A percentile compares a stretch with the other conserved stretches of the same genome.
phyloP scores from a whole-genome alignment of 441 rosid species.

The Erodium trifolium region DNA sequence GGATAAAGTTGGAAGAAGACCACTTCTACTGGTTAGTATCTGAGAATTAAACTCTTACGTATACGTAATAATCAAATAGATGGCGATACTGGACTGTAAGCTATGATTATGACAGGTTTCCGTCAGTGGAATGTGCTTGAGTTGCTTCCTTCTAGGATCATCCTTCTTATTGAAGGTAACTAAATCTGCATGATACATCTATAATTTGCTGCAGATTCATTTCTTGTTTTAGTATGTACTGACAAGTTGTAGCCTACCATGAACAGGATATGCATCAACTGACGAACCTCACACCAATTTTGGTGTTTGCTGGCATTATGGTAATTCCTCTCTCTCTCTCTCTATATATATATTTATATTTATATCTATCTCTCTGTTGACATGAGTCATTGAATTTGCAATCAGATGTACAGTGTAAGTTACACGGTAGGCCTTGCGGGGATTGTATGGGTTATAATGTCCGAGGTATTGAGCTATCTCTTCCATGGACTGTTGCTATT shows the following conservation, averaged over 20 bases:
- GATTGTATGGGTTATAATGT: constrained; percentile 55
- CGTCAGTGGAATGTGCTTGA: constrained; percentile 32
- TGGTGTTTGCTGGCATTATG: constrained; percentile 33
- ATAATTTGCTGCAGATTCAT: too few species aligned
- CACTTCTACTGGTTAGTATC: constrained; percentile 39
- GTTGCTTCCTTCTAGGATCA: constrained; percentile 17
- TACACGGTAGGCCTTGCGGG: constrained; percentile 47
- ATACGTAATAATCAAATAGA: neutral
- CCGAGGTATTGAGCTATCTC: constrained; percentile 39
- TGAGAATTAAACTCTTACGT: neutral
- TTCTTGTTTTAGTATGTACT: neutral
- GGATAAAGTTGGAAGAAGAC: constrained; percentile 48
- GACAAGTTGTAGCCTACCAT: neutral
- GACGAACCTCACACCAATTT: constrained; percentile 33
- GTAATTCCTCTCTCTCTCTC: constrained; percentile 21
- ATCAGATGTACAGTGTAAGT: constrained; percentile 31
- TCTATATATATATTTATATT: neutral
- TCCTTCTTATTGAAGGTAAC: too few species aligned
- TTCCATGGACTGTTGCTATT: neutral
- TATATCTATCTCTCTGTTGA: too few species aligned
- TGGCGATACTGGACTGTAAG: neutral
- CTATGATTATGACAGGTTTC: constrained; percentile 31
- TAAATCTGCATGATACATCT: too few species aligned
- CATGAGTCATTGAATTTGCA: constrained; percentile 9
- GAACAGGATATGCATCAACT: constrained; percentile 31